Evolutionary conservation across 768 basidiomycete species (phyloP), one percentile per base, ranked within the genome.

Genomic region (Amanita inopinata): DNA sequence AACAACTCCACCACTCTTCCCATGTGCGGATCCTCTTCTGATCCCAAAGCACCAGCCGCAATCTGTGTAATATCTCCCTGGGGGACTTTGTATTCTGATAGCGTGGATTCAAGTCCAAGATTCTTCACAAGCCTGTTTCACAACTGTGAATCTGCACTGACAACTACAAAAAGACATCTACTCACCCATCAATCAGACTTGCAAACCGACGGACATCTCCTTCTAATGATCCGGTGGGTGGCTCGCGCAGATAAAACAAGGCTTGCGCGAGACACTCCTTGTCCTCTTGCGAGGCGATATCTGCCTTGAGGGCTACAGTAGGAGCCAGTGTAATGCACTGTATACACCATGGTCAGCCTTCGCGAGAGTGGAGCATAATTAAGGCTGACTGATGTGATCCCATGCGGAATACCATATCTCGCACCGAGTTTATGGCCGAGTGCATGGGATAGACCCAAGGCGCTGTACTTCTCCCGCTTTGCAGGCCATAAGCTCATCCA

Each of bases 401-500:
- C 86, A 56, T 90, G 85, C 15, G 84, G 82, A 43, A 90, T 86
- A 39, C 67, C 61, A 53, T 87, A 89, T 32, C 66, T 64, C 12
- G 83, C 83, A 2, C 84, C 85, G 8, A 85, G 69, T 52, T 70
- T 76, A 56, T 86, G 82, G 3, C 84, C 83, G 3, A 89, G 67
- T 2, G 77, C 62, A 58, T 89, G 86, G 19, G 84, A 87, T 14
- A 87, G 64, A 39, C 33, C 42, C 5, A 45, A 12, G 12, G 49
- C 76, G 80, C 68, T 67, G 51, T 78, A 77, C 51, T 63, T 69
- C 51, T 77, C 74, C 6, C 67, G 45, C 51, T 72, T 76, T 32
- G 68, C 58, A 0, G 83, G 83, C 82, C 80, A 86, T 8, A 83
- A 50, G 48, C 80, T 83, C 80, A 84, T 83, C 86, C 83, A 87